These are phyloP conservation scores for Elaeis oleifera DNA, from an alignment of 202 grass and related monocot genomes.

Conservation along the genomic window DNA sequence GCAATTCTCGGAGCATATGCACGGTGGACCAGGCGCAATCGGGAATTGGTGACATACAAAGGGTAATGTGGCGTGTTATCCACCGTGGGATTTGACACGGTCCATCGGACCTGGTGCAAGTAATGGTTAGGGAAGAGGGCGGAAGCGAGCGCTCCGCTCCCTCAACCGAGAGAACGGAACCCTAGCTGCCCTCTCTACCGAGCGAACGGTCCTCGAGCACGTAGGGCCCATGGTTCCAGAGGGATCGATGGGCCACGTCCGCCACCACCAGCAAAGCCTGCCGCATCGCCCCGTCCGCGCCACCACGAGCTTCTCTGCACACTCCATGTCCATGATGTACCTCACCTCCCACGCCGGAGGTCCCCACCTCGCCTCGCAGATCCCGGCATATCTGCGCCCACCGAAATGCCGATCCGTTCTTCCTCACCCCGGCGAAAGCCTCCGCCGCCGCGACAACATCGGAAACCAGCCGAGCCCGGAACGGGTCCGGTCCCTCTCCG, in stretches of 20 bases:
- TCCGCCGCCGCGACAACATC: slow-evolving; percentile 32
- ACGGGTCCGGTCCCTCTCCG: slow-evolving; percentile 30
- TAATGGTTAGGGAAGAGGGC: too few species aligned
- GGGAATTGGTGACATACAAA: too few species aligned
- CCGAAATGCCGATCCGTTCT: slow-evolving; percentile 32
- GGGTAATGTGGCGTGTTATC: too few species aligned
- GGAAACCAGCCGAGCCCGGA: slow-evolving; percentile 47
- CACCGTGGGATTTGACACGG: too few species aligned
- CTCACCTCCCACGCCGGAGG: slow-evolving; percentile 29
- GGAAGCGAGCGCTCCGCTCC: too few species aligned
- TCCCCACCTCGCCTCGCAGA: slow-evolving; percentile 75
- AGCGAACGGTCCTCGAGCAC: slow-evolving; percentile 19
- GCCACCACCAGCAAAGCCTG: slow-evolving; percentile 43
- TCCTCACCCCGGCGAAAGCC: slow-evolving; percentile 7
- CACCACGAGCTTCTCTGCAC: slow-evolving; percentile 40
- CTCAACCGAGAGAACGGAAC: too few species aligned
- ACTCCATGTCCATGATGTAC: slow-evolving; percentile 82
- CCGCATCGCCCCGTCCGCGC: slow-evolving; percentile 27
- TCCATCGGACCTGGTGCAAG: too few species aligned
- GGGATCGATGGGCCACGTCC: slow-evolving; percentile 47
- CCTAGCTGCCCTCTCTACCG: too few species aligned
- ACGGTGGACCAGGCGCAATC: too few species aligned
- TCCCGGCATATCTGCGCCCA: slow-evolving; percentile 57
- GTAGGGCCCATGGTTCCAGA: slow-evolving; percentile 57
- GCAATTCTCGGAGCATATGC: too few species aligned